A percentile compares a stretch with the other conserved stretches of the same genome.
Evolutionary conservation across 208 protist genomes (phyloP).

Genomic region (Trypanosomatidae sp.): DNA sequence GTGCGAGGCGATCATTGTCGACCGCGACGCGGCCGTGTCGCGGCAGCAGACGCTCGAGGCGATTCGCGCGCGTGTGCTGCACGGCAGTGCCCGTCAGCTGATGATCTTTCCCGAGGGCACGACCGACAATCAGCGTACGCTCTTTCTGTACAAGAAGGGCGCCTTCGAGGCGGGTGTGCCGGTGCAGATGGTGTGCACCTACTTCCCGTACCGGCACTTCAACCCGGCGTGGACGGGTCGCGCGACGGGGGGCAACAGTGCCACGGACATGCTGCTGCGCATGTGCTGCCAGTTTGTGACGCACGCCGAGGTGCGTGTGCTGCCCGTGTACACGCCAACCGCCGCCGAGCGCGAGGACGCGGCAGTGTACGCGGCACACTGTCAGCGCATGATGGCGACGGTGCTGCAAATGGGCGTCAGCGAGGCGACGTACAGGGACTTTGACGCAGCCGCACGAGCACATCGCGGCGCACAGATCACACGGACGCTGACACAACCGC

Average conservation of each 20-base stretch:
- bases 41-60: slow-evolving; percentile 25
- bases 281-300: slow-evolving; percentile 79
- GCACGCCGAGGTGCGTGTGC: slow-evolving; percentile 48
- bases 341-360: slow-evolving; percentile 61
- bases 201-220: slow-evolving; percentile 79
- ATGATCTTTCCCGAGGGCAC: slow-evolving; percentile 88
- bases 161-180: slow-evolving; percentile 75
- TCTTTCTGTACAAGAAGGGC: slow-evolving; percentile 78
- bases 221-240: slow-evolving; percentile 78
- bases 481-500: too few species aligned
- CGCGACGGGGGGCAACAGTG: slow-evolving; percentile 44
- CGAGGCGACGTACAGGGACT: slow-evolving; percentile 46
- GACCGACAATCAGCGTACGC: slow-evolving; percentile 48
- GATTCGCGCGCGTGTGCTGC: slow-evolving; percentile 40
- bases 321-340: slow-evolving; percentile 83
- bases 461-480: too few species aligned
- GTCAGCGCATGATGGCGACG: slow-evolving; percentile 73
- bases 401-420: slow-evolving; percentile 47
- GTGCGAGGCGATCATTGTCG: slow-evolving; percentile 57
- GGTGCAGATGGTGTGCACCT: slow-evolving; percentile 80
- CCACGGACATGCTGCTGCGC: slow-evolving; percentile 49
- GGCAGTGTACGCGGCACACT: slow-evolving; percentile 63
- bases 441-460: slow-evolving; percentile 14
- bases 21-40: slow-evolving; percentile 45
- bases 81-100: slow-evolving; percentile 35